Conservation (phyloP, 768 basidiomycete species). For the Atractiella rhizophila region DNA sequence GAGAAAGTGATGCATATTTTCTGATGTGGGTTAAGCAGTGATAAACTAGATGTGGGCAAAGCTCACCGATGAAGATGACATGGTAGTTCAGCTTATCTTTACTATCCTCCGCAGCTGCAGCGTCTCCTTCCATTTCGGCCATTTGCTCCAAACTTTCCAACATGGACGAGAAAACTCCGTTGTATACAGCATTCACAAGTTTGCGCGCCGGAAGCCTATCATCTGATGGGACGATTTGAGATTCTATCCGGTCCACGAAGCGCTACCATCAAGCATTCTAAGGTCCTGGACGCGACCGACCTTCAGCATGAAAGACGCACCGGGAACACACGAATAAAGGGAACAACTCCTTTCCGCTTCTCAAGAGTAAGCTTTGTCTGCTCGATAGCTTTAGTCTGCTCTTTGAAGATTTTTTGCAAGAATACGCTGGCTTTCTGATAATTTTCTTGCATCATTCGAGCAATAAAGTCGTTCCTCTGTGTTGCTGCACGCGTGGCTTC, state of each 20-base stretch:
- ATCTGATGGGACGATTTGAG: constrained; percentile 49
- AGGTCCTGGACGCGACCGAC: neutral
- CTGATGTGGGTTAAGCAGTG: no score
- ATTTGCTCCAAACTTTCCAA: constrained; percentile 83
- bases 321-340: constrained; percentile 81
- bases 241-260: constrained; percentile 60
- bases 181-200: constrained; percentile 57
- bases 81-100: constrained; percentile 93
- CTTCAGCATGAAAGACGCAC: constrained; percentile 17
- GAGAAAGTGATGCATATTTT: constrained; percentile 89
- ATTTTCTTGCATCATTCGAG: constrained; percentile 52
- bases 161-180: constrained; percentile 65
- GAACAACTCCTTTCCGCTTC: constrained; percentile 73
- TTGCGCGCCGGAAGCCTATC: constrained; percentile 50
- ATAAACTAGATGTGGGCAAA: no score
- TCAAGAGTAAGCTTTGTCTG: constrained; percentile 73
- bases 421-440: constrained; percentile 29
- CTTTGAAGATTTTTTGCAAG: constrained; percentile 36
- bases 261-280: no score
- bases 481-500: constrained; percentile 52
- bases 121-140: constrained; percentile 61
- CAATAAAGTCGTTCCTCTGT: constrained; percentile 48
- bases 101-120: constrained; percentile 43
- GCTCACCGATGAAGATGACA: constrained; percentile 72
- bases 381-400: constrained; percentile 68